These are phyloP conservation scores for Tripidium arundinaceum DNA, from an alignment of 202 grass and related monocot species.

Conservation along the genomic window DNA sequence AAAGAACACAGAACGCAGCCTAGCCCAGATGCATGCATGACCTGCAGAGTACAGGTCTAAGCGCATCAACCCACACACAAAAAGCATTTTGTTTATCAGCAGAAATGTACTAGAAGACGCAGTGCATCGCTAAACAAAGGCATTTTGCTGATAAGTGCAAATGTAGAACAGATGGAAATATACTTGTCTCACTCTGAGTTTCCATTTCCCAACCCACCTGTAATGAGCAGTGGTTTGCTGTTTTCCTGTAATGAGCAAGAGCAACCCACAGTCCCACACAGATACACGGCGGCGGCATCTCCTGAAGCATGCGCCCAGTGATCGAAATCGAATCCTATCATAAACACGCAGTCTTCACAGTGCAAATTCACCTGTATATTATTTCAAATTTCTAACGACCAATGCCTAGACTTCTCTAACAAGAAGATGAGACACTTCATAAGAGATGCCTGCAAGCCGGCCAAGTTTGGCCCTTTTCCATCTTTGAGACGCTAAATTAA, in stretches of 20 bases:
- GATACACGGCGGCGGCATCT: no score
- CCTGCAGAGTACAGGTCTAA: not conserved
- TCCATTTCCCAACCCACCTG: no score
- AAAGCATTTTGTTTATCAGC: not conserved
- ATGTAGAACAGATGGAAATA: no score
- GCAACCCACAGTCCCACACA: no score
- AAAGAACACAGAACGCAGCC: not conserved
- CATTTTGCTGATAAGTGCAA: not conserved
- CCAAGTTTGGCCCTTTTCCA: not conserved
- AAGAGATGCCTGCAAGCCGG: not conserved
- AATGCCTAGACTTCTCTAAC: not conserved
- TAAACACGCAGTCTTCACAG: not conserved
- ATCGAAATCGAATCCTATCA: not conserved
- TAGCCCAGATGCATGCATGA: conserved; percentile 1
- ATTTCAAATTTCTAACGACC: not conserved
- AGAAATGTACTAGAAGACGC: no score
- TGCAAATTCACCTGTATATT: not conserved
- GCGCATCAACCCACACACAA: not conserved
- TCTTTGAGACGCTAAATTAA: not conserved
- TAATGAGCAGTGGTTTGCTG: no score
- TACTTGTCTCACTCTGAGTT: no score
- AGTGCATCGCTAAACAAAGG: not conserved
- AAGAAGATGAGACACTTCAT: not conserved
- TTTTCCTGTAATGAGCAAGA: no score
- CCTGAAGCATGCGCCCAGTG: not conserved